Evolutionary conservation across 129 eudicot species (phyloP), one percentile per base, ranked within the genome.

Genomic region (Tanacetum coccineum): DNA sequence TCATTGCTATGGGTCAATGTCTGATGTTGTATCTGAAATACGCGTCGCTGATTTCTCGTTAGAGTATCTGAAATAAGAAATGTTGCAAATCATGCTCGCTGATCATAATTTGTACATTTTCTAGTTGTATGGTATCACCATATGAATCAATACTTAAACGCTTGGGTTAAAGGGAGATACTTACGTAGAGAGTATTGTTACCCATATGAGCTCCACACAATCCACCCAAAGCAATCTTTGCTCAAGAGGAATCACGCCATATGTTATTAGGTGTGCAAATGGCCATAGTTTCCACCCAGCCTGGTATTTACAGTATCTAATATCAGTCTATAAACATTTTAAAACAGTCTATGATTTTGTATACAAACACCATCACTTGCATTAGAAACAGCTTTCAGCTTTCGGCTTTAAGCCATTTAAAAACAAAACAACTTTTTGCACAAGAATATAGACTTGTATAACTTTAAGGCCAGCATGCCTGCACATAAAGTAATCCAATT

Each of bases 231-330:
- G 94, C 73, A 94, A 90, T 82, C 99, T 89, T 84, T 94, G 97
- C 57, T 94, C 95, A 21, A 94, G 80, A 55, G 99, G 99, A 72
- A 94, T 63, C 55, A 94, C 76, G n/a, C 97, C 97, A 50, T 94
- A 89, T 9, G 99, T 94, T 62, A 94, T 78, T 17, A 94, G 67
- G 63, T 94, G 99, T 9, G 99, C 97, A 71, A 94, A 94, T 50
- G 97, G 99, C 99, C 99, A 94, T 44, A 94, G 87, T 78, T 94
- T 94, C 99, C 99, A 94, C 20, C 99, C 99, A 2, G 99, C 99
- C 99, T 93, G 79, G 57, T 36, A 83, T 78, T 15, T 47, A 42
- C 28, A 64, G 61, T 14, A 55, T 36, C 42, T 22, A 25, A n/a
- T 40, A 55, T 53, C 39, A 21, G 45, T 7, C 9, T 3, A 61